Evolutionary conservation across 2,329 filamentous ascomycete genomes (phyloP), one percentile per base, ranked within the genome.

Genomic region (Mycosphaerella sp.): DNA sequence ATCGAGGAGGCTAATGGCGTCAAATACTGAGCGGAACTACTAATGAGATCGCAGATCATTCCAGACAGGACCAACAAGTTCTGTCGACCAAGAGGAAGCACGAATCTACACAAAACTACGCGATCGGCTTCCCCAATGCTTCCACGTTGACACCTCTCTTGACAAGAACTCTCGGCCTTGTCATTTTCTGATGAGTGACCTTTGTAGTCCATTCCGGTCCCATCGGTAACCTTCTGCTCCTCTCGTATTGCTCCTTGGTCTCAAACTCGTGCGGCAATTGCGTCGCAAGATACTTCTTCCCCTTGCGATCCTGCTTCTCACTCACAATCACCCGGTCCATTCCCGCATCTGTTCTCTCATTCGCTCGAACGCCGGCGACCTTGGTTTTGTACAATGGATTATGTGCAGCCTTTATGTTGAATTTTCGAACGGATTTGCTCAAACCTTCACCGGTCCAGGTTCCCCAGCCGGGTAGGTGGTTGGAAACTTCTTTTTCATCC

Each of bases 141-240:
- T 83, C 80, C 71, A 98, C 90, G 62, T 95, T 79, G 23, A 58
- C 55, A 45, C 93, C 93, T 74, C 91, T 88, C 77, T 95, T 96
- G 70, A 95, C 76, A 70, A 97, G 77, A 61, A 97, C 81, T 64
- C 89, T 83, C 55, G 93, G 93, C 80, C 92, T 95, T 56, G 87
- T 95, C 57, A 82, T 82, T 64, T 86, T 83, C 76, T 97, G 91
- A 79, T 93, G 93, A 11, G 87, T 89, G 75, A 89, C 84, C 80
- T 95, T 96, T n/a, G 92, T 97, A 63, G 85, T 84, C 91, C 92
- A 98, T 72, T 98, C 92, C 12, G 87, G 89, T 1, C 93, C 93
- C 57, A 97, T 82, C 1, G 93, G 93, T 62, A 96, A 74, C 42
- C 92, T 80, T 55, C 97, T 76, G 60, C 86, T 87, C 48, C 92